Conservation (phyloP, 306 rosid genomes). For the Prinsepia uniflora region DNA sequence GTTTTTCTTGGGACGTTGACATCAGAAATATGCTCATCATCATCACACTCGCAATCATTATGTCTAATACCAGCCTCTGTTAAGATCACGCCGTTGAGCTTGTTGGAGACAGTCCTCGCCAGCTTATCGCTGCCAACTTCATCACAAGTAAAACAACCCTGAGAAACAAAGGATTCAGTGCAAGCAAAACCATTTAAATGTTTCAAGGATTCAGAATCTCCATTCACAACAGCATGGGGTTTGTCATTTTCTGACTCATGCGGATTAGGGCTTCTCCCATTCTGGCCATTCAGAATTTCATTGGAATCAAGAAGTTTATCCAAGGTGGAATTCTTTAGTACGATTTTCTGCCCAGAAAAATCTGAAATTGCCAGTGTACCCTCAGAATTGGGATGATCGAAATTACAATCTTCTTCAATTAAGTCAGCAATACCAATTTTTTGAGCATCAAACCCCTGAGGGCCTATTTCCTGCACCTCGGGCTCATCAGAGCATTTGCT, state of each 20-base stretch:
- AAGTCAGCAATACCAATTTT: constrained; percentile 31
- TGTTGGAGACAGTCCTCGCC: constrained; percentile 22
- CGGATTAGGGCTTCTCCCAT: constrained; percentile 31
- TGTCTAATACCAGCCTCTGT: constrained; percentile 25
- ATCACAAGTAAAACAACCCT: constrained; percentile 24
- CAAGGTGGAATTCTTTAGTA: constrained; percentile 20
- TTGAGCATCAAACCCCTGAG: constrained; percentile 35
- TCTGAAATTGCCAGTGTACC: constrained; percentile 32
- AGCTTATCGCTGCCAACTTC: constrained; percentile 29
- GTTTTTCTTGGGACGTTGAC: constrained; percentile 28
- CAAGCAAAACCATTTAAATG: constrained; percentile 30
- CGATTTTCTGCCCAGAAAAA: constrained; percentile 29
- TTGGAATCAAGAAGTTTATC: constrained; percentile 24
- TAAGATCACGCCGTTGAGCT: constrained; percentile 17
- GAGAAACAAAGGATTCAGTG: constrained; percentile 29
- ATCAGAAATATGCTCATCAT: constrained; percentile 22
- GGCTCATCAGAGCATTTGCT: constrained; percentile 32
- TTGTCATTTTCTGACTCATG: constrained; percentile 22
- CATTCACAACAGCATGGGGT: constrained; percentile 19
- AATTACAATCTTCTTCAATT: constrained; percentile 37
- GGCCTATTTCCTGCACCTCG: constrained; percentile 39
- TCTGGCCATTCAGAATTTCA: constrained; percentile 35
- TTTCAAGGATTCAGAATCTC: constrained; percentile 27
- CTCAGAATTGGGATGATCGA: constrained; percentile 25
- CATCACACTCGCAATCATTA: constrained; percentile 27